Evolutionary conservation across 768 basidiomycete species (phyloP), one percentile per base, ranked within the genome.

Genomic region (Macrolepiota albuminosa): DNA sequence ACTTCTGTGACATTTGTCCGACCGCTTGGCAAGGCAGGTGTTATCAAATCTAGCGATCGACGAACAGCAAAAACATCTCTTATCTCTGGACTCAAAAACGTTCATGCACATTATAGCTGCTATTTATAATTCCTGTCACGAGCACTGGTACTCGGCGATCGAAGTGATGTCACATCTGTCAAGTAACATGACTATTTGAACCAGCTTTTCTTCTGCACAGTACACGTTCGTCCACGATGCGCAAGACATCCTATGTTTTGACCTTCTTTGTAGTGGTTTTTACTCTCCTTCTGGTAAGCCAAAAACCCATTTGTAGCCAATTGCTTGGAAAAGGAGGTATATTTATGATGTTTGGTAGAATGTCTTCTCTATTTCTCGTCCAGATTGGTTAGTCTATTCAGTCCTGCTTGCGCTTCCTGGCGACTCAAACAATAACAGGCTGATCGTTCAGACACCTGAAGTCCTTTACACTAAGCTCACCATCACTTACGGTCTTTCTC

Each of bases 241-340:
- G 88, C 63, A 89, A 87, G 66, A 82, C 79, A 0, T 89, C 86
- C 0, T 91, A 91, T 63, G 81, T 80, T 31, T 62, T 88, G 54
- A 82, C 88, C 0, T 86, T 89, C 64, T 63, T 84, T 59, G 81
- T 82, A 33, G 82, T 87, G 1, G 67, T 78, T 3, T 57, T 81
- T 14, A 77, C 79, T 6, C 71, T 87, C 8, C 63, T 79, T 29
- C 67, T 89, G 47, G 87, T 88, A 61, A 63, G 87, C 73, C 40
- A 31, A 7, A 16, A 34, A 1, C 0, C 43, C 39, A 6, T 45
- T 61, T 31, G 40, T 18, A 6, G 3, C 40, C 26, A 48, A n/a
- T 2, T 3, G 6, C 24, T 29, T 46, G 51, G 43, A 43, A 48
- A 36, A 34, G n/a, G 48, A 40, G 34, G 21, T 46, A 29, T n/a